These are phyloP conservation scores for Solanum habrochaites DNA, from an alignment of 257 asterid genomes.

Conservation along the genomic window DNA sequence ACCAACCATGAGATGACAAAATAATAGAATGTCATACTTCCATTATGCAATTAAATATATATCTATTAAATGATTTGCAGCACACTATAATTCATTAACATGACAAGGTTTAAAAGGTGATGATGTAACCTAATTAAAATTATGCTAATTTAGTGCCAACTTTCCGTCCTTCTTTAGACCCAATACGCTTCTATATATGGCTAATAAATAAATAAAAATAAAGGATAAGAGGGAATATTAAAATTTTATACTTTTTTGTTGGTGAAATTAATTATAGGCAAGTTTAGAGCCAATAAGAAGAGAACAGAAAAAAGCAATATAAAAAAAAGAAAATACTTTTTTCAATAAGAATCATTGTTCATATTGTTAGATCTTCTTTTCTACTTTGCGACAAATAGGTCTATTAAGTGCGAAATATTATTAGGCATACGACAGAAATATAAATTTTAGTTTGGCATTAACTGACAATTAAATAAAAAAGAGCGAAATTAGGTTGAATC, in stretches of 20 bases:
- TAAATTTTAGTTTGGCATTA: background rate
- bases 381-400: background rate
- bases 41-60: background rate
- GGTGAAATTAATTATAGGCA: background rate
- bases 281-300: background rate
- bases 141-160: no score
- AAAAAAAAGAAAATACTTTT: background rate
- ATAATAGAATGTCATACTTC: background rate
- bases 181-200: background rate
- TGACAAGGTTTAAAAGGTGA: background rate
- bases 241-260: background rate
- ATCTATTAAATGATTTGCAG: slow-evolving; percentile 1
- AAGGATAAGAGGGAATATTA: background rate
- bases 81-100: background rate
- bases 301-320: background rate
- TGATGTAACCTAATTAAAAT: background rate
- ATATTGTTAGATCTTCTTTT: background rate
- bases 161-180: background rate
- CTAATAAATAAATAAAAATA: background rate
- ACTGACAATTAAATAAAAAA: no score
- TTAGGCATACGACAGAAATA: background rate
- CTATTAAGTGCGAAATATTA: background rate
- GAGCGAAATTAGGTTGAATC: background rate
- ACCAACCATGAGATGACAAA: background rate
- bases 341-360: background rate